Evolutionary conservation across 2,329 filamentous ascomycete species (phyloP), one percentile per base, ranked within the genome.

Genomic region (Pseudonectria foliicola): DNA sequence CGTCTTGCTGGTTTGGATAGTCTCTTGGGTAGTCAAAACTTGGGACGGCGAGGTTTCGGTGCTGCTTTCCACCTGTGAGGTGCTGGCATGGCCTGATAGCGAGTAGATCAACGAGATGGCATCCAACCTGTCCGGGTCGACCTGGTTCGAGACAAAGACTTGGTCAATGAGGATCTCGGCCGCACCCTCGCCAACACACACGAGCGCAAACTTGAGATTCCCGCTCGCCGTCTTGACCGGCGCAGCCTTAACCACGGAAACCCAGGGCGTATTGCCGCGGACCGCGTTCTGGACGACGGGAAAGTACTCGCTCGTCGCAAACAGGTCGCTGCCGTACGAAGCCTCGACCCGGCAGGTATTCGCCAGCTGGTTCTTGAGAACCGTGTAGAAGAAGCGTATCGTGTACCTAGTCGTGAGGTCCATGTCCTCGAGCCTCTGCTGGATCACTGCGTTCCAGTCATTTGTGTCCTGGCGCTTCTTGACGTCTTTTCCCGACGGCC

Each of bases 91-190:
- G 38, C 36, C 3, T 34, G 38, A 21, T 35, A 40, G 7, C 26
- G 41, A 1, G 29, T 41, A 50, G 30, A 46, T 31, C 1, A 50
- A 12, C 1, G 47, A 48, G 4, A 50, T 43, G 3, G 25, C 32
- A 4, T 50, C 47, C 15, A 48, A 32, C 29, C 40, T 35, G 3
- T 39, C 38, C 2, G 49, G 43, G 1, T 28, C 42, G 2, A 49
- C 41, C 27, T 45, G 38, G 23, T 50, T 43, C 1, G 48, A 45
- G 10, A 50, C 34, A 27, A 50, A 50, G n/a, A 49, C 45, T 27
- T 50, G 43, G 3, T 50, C 47, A 16, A 50, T 41, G 25, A 37
- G 43, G n/a, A 46, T 39, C 25, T 45, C 35, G 3, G 47, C 48
- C 33, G 44, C 34, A 10, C 45, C 48, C 4, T 35, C 36, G 2